A percentile compares a stretch with the other conserved stretches of the same genome.
These are phyloP conservation scores for Periconia sp. DNA, from an alignment of 2,329 filamentous ascomycete species.

Conservation along the genomic window DNA sequence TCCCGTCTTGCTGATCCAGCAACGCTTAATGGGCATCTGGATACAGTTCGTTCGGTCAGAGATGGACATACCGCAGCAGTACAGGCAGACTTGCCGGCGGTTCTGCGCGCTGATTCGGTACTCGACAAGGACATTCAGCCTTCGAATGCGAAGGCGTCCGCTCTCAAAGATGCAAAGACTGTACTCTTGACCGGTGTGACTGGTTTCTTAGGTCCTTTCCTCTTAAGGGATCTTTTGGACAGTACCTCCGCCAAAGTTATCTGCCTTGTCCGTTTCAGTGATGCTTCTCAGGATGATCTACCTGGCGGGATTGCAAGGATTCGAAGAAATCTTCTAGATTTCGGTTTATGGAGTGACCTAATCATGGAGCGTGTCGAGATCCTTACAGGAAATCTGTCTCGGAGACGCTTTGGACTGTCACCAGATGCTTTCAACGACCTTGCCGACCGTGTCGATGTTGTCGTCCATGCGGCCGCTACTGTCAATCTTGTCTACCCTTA, in stretches of 20 bases:
- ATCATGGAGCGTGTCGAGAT: constrained; percentile 81
- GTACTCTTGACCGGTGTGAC: constrained; percentile 77
- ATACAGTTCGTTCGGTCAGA: constrained; percentile 72
- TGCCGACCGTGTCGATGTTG: constrained; percentile 70
- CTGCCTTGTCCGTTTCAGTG: constrained; percentile 75
- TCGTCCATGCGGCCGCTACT: constrained; percentile 78
- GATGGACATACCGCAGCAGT: constrained; percentile 77
- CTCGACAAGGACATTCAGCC: constrained; percentile 74
- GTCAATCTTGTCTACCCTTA: constrained; percentile 80
- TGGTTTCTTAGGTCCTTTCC: constrained; percentile 77
- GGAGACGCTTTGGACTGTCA: constrained; percentile 71
- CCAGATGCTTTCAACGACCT: constrained; percentile 70
- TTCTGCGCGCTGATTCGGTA: constrained; percentile 69
- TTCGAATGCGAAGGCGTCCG: constrained; percentile 58
- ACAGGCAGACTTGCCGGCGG: constrained; percentile 74
- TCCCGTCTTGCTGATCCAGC: constrained; percentile 73
- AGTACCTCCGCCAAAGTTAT: constrained; percentile 72
- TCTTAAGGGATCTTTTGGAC: constrained; percentile 72
- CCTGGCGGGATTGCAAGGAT: constrained; percentile 74
- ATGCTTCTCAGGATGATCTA: constrained; percentile 68
- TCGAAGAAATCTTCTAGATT: constrained; percentile 76
- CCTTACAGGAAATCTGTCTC: constrained; percentile 73
- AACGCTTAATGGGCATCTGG: constrained; percentile 74
- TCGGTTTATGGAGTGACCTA: constrained; percentile 77
- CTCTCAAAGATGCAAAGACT: constrained; percentile 69